These are phyloP conservation scores for Rhynchosporium agropyri DNA, from an alignment of 2,329 filamentous ascomycete species.

Conservation along the genomic window DNA sequence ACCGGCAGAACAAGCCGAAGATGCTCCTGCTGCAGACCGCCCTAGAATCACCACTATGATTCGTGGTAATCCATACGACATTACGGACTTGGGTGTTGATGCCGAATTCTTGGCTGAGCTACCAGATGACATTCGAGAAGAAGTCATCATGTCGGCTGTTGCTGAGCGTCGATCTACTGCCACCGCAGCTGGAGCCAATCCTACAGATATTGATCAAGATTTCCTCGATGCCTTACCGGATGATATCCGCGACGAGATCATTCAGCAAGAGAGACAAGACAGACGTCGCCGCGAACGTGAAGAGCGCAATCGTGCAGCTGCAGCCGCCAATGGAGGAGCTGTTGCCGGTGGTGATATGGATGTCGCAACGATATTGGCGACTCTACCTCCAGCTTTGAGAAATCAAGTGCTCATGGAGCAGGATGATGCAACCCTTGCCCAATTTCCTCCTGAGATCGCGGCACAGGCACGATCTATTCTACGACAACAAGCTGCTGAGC, in stretches of 20 bases:
- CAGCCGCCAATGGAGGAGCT: slow-evolving; percentile 50
- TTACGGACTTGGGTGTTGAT: slow-evolving; percentile 93
- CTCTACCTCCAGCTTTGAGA: slow-evolving; percentile 80
- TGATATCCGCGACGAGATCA: slow-evolving; percentile 86
- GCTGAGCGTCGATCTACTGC: slow-evolving; percentile 81
- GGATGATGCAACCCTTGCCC: slow-evolving; percentile 82
- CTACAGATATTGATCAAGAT: slow-evolving; percentile 85
- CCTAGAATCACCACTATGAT: slow-evolving; percentile 80
- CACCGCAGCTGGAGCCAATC: slow-evolving; percentile 69
- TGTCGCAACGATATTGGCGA: slow-evolving; percentile 87
- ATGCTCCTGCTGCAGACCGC: slow-evolving; percentile 51
- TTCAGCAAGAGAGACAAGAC: slow-evolving; percentile 87
- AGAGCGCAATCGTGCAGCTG: slow-evolving; percentile 70
- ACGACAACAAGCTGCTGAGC: slow-evolving; percentile 46
- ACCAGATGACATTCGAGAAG: slow-evolving; percentile 94
- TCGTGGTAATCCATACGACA: slow-evolving; percentile 84
- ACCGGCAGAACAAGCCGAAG: slow-evolving; percentile 42
- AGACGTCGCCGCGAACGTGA: slow-evolving; percentile 86
- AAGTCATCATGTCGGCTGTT: slow-evolving; percentile 90
- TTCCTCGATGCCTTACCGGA: slow-evolving; percentile 91
- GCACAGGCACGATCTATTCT: slow-evolving; percentile 78
- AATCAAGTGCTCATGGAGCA: slow-evolving; percentile 90
- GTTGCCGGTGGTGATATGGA: slow-evolving; percentile 78
- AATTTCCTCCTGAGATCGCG: slow-evolving; percentile 81
- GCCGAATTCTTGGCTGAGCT: slow-evolving; percentile 93